Percentiles rank a stretch among this genome's conserved stretches.
phyloP scores from a whole-genome alignment of 108 stramenopile genomes.

The Pseudonitzschia multiseries region DNA sequence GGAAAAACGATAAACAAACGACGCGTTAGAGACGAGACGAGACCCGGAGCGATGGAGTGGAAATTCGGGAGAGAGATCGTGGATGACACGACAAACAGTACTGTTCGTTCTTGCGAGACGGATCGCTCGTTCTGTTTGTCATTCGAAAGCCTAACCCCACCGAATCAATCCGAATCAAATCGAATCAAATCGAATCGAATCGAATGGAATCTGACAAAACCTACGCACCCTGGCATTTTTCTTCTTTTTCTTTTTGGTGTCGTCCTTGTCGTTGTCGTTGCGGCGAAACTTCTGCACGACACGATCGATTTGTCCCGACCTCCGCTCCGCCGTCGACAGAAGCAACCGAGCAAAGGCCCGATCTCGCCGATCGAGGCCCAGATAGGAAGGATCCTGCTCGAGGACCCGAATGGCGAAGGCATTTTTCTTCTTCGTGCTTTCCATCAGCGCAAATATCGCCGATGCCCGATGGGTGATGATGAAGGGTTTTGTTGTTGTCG shows the following conservation, averaged over 20 bases:
- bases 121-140: too few species aligned
- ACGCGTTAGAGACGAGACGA: not conserved
- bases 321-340: conserved; percentile 67
- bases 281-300: conserved; percentile 34
- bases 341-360: conserved; percentile 67
- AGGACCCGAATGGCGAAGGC: conserved; percentile 49
- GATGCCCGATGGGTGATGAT: conserved; percentile 13
- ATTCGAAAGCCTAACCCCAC: too few species aligned
- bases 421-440: conserved; percentile 23
- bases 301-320: conserved; percentile 73
- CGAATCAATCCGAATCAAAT: not conserved
- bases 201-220: not conserved
- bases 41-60: too few species aligned
- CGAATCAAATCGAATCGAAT: not conserved
- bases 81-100: too few species aligned
- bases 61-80: too few species aligned
- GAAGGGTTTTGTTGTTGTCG: too few species aligned
- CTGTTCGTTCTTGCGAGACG: too few species aligned
- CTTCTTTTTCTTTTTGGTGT: conserved; percentile 17
- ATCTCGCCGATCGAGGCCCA: conserved; percentile 56
- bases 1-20: not conserved
- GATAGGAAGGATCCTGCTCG: conserved; percentile 48
- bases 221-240: not conserved
- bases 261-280: too few species aligned
- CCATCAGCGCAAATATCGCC: conserved; percentile 30